Percentiles rank a stretch among this genome's conserved stretches.
phyloP scores from a whole-genome alignment of 2,329 filamentous ascomycete species.

The Didymella sp. region DNA sequence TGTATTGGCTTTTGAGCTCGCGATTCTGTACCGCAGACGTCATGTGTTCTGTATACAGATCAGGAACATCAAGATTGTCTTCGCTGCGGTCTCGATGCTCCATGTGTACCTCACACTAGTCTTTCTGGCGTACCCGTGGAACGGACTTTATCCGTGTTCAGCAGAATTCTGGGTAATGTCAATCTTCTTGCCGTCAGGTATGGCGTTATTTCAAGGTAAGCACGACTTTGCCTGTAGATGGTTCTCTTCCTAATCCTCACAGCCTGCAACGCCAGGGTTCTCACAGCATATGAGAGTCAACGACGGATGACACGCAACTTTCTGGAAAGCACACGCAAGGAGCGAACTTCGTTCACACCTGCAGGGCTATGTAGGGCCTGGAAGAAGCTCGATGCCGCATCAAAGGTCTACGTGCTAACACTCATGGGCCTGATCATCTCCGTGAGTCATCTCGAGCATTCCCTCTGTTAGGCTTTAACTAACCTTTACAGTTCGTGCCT shows the following conservation, averaged over 20 bases:
- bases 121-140: constrained; percentile 48
- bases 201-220: constrained; percentile 50
- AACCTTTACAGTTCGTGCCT: constrained; percentile 59
- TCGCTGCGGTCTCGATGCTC: constrained; percentile 45
- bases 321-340: constrained; percentile 45
- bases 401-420: constrained; percentile 45
- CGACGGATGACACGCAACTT: constrained; percentile 45
- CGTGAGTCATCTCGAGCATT: constrained; percentile 27
- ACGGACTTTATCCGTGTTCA: constrained; percentile 44
- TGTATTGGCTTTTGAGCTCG: constrained; percentile 39
- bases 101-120: constrained; percentile 48
- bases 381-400: constrained; percentile 41
- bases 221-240: not conserved
- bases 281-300: constrained; percentile 48
- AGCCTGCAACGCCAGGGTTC: constrained; percentile 48
- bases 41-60: constrained; percentile 45
- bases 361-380: constrained; percentile 41
- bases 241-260: constrained; percentile 7
- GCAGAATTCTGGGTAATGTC: constrained; percentile 52
- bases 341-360: constrained; percentile 40
- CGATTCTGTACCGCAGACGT: constrained; percentile 39
- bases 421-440: constrained; percentile 39
- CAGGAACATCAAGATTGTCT: constrained; percentile 43
- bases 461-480: constrained; percentile 8
- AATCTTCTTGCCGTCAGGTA: constrained; percentile 47